These are phyloP conservation scores for Zygotorulaspora mrakii DNA, from an alignment of 1,139 yeast genomes.

Conservation along the genomic window DNA sequence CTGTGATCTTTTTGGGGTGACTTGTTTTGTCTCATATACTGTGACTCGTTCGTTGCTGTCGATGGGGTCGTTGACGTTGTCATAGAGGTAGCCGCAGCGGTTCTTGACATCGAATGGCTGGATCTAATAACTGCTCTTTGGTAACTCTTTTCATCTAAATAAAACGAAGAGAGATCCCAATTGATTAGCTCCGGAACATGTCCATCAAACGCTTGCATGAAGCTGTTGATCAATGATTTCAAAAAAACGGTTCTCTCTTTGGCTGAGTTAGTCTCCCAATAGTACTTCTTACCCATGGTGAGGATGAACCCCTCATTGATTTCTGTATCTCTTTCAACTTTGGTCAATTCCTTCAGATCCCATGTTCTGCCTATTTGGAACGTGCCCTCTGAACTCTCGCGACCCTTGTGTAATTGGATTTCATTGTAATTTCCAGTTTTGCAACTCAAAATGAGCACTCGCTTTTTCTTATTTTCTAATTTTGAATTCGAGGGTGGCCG, in stretches of 20 bases:
- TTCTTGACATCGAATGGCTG: constrained; percentile 8
- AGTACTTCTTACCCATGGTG: constrained; percentile 71
- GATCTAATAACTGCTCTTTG: constrained; percentile 29
- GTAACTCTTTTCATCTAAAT: constrained; percentile 39
- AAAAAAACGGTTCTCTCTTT: constrained; percentile 65
- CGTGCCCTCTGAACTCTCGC: constrained; percentile 67
- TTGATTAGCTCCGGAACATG: constrained; percentile 58
- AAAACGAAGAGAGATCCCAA: constrained; percentile 42
- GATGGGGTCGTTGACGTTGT: too few relatives aligned
- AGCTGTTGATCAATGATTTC: constrained; percentile 58
- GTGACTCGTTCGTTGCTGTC: constrained; percentile 6
- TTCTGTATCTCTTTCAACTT: constrained; percentile 50
- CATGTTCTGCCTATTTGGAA: constrained; percentile 93
- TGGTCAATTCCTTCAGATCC: constrained; percentile 71
- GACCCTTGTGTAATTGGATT: constrained; percentile 79
- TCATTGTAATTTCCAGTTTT: constrained; percentile 53
- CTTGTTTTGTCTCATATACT: background rate
- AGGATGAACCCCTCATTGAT: constrained; percentile 57
- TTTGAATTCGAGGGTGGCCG: constrained; percentile 45
- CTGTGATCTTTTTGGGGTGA: constrained; percentile 4
- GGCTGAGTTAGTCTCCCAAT: constrained; percentile 75
- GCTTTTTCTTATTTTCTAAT: constrained; percentile 42
- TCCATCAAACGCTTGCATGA: constrained; percentile 65
- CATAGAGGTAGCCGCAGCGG: constrained; percentile 2
- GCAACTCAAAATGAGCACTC: constrained; percentile 46